These are phyloP conservation scores for Agaricales sp. DNA, from an alignment of 1,284 basidiomycete species.

Conservation along the genomic window DNA sequence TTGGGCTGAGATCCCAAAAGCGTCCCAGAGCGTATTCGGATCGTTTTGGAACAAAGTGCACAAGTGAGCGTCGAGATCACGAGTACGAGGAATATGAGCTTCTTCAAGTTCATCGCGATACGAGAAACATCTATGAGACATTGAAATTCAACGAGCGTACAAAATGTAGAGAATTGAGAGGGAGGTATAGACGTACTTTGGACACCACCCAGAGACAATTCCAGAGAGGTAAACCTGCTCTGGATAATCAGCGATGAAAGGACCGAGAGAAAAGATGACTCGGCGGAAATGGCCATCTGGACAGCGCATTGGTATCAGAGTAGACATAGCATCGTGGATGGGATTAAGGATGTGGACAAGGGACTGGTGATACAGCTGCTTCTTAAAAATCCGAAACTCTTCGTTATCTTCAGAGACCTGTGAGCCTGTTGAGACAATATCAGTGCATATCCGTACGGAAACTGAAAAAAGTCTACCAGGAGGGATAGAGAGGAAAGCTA, in stretches of 20 bases:
- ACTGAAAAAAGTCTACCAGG: constrained; percentile 21
- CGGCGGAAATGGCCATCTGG: constrained; percentile 21
- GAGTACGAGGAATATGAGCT: not conserved
- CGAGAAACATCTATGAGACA: constrained; percentile 16
- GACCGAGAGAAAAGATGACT: constrained; percentile 20
- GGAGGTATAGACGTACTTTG: constrained; percentile 19
- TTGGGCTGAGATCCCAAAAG: constrained; percentile 19
- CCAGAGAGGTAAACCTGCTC: constrained; percentile 21
- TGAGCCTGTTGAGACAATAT: not conserved
- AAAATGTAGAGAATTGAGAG: constrained; percentile 1
- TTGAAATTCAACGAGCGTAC: not conserved
- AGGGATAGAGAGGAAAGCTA: constrained; percentile 23
- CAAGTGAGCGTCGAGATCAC: constrained; percentile 11
- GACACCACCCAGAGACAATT: constrained; percentile 23
- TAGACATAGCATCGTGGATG: constrained; percentile 17
- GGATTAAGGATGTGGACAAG: constrained; percentile 13
- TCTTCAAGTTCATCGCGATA: constrained; percentile 14
- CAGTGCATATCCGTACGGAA: constrained; percentile 1
- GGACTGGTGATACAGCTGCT: constrained; percentile 20
- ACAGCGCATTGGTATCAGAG: constrained; percentile 15
- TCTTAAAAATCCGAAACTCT: constrained; percentile 16
- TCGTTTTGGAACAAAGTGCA: constrained; percentile 17
- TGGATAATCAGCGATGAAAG: constrained; percentile 27
- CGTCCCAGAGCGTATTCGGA: constrained; percentile 15
- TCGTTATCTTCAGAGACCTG: constrained; percentile 11